Percentiles rank a stretch among this genome's conserved stretches.
These are phyloP conservation scores for Wickerhamomyces canadensis DNA, from an alignment of 805 yeast species.

Conservation along the genomic window DNA sequence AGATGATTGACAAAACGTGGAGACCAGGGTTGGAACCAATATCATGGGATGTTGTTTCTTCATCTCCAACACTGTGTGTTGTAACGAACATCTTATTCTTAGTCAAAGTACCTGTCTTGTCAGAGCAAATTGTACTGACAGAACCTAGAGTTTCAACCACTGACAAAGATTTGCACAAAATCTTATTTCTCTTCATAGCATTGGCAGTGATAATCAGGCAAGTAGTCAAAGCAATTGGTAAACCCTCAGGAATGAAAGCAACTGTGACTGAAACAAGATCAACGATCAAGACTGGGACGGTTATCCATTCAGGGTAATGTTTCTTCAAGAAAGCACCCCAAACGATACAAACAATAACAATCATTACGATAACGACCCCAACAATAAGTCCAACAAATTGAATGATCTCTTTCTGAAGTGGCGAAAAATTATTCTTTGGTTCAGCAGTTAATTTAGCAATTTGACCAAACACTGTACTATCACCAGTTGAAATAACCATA, in stretches of 20 bases:
- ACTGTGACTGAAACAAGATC: conserved; percentile 42
- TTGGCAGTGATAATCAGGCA: conserved; percentile 43
- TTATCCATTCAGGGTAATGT: conserved; percentile 36
- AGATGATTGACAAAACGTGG: conserved; percentile 14
- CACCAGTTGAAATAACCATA: conserved; percentile 39
- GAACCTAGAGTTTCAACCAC: conserved; percentile 55
- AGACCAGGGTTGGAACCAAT: background rate
- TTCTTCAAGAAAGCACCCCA: conserved; percentile 42
- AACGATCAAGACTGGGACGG: conserved; percentile 34
- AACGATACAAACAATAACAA: conserved; percentile 28
- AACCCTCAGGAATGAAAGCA: conserved; percentile 47
- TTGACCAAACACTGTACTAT: conserved; percentile 39
- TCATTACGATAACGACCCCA: conserved; percentile 23
- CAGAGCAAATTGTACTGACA: conserved; percentile 40
- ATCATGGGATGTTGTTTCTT: background rate
- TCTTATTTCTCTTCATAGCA: conserved; percentile 38
- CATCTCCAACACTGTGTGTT: conserved; percentile 11
- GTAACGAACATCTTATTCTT: conserved; percentile 43
- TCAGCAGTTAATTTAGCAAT: conserved; percentile 37
- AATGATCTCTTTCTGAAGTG: conserved; percentile 37
- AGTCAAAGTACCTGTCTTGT: conserved; percentile 44
- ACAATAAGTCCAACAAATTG: conserved; percentile 29
- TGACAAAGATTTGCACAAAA: conserved; percentile 40
- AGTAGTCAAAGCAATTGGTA: conserved; percentile 46
- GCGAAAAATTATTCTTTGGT: conserved; percentile 35